These are phyloP conservation scores for Paraphoma sp. DNA, from an alignment of 2,329 filamentous ascomycete genomes.

Conservation along the genomic window DNA sequence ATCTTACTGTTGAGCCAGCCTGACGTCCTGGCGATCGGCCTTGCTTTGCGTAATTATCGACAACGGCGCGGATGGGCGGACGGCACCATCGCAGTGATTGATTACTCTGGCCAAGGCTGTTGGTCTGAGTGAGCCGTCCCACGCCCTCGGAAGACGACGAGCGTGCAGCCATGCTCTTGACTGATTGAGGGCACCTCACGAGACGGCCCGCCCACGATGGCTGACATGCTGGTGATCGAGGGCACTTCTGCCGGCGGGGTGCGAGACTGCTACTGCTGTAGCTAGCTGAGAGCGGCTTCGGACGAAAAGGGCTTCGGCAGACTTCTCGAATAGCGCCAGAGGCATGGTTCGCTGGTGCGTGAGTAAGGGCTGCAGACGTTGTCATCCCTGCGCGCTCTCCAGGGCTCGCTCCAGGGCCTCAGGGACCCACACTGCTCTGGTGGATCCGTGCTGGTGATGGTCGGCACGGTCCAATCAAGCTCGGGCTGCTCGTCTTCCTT, in stretches of 20 bases:
- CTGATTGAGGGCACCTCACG: background rate
- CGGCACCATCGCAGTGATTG: conserved; percentile 22
- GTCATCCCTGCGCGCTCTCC: conserved; percentile 21
- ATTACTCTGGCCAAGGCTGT: conserved; percentile 23
- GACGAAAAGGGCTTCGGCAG: conserved; percentile 26
- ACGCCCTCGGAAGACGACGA: conserved; percentile 20
- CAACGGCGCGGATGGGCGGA: conserved; percentile 32
- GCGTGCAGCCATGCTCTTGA: background rate
- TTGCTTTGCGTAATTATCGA: conserved; percentile 24
- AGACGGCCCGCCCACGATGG: background rate
- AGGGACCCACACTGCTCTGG: conserved; percentile 14
- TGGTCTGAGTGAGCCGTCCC: conserved; percentile 30
- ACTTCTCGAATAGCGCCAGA: conserved; percentile 31
- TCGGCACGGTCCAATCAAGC: conserved; percentile 33
- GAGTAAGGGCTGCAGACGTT: conserved; percentile 38
- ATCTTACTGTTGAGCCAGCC: conserved; percentile 22
- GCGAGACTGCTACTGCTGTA: background rate
- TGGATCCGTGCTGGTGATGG: conserved; percentile 25
- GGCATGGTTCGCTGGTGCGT: conserved; percentile 27
- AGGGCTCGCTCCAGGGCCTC: too few relatives aligned
- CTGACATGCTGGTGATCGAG: background rate
- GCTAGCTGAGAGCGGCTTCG: background rate
- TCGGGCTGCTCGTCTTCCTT: conserved; percentile 30
- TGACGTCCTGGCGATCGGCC: conserved; percentile 24
- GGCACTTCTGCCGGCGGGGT: background rate